Evolutionary conservation across 495 filamentous ascomycete species (phyloP), one percentile per base, ranked within the genome.

Genomic region (Neurospora hispaniola): DNA sequence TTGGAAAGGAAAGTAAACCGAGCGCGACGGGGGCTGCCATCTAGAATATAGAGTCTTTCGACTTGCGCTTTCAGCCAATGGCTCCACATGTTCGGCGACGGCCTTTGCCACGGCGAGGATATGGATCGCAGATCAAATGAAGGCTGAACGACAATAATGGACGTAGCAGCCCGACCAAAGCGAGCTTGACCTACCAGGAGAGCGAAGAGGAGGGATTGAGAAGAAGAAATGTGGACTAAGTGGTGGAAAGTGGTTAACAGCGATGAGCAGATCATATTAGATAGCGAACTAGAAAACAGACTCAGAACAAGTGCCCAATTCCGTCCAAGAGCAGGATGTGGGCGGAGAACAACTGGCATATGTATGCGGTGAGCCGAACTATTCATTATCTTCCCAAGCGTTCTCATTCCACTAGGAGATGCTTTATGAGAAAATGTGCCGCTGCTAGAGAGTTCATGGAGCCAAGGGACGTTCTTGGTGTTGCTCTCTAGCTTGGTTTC

Each of bases 1-100:
- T 98, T 59, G 77, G 89, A 72, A 93, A 91, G 80, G 85, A 85
- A 43, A 79, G 78, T 74, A 80, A 79, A 70, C 71, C 74, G 43
- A 76, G 75, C 59, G 75, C 76, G 69, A 74, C 78, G 14, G 79
- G 79, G 42, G 73, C 59, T 42, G 18, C 54, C 27, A 62, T 74
- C 20, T 73, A 38, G 20, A 7, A 10, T 5, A 42, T 44, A 27
- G n/a, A 14, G 20, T 7, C 41, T 27, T 70, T 59, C 42, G 44
- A 42, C 40, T 71, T 40, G 38, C 44, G 91, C 90, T 70, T 92
- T 90, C 18, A 84, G 84, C 75, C 46, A 54, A 23, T 5, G 46
- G 20, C 20, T 54, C 20, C 46, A 23, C 46, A 10, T 54, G 20
- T 54, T 54, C 44, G n/a, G 44, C n/a, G 18, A 46, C 44, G n/a